Evolutionary conservation across 257 asterid genomes (phyloP), one percentile per base, ranked within the genome.

Genomic region (Handroanthus guayacan): DNA sequence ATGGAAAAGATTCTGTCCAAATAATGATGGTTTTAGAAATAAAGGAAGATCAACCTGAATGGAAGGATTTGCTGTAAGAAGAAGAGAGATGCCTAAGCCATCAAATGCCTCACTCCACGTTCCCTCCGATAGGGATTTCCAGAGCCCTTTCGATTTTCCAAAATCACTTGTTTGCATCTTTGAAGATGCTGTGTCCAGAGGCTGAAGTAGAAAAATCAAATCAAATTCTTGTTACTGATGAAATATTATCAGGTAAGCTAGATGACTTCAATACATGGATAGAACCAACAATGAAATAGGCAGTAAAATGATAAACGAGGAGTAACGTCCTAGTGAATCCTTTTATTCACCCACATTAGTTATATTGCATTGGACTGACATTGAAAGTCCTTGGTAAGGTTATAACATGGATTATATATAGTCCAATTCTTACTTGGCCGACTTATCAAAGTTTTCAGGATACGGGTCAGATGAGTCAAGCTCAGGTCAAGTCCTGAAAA

Each of bases 141-240:
- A 85, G 16, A 94, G 82, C 76, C 98, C 96, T 82, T 88, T 90
- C 7, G 98, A 92, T 84, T 92, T 89, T 52, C 97, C 98, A 76
- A 94, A 94, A 0, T 84, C 92, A 77, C 97, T 90, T 6, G 96
- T 94, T 86, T 94, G 98, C 98, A 94, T 94, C 87, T 87, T 92
- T n/a, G 98, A 90, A 66, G 98, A 86, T 67, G 91, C 96, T 63
- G 98, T 92, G 74, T 94, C 98, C 69, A 94, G 91, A 36, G 97
- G 97, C 98, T 94, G 93, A 69, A 87, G 62, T 3, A 61, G 38
- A n/a, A 61, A 62, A 45, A 62, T 31, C 60, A 75, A 47, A 60
- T 18, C 61, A 75, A 47, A 74, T 62, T 48, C 64, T 80, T 74
- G 20, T 47, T 68, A 36, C 25, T 38, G 34, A 9, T 43, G 47